Percentiles rank a stretch among this genome's conserved stretches.
Evolutionary conservation across 2,329 filamentous ascomycete genomes (phyloP).

Genomic region (Aspergillus versicolor): DNA sequence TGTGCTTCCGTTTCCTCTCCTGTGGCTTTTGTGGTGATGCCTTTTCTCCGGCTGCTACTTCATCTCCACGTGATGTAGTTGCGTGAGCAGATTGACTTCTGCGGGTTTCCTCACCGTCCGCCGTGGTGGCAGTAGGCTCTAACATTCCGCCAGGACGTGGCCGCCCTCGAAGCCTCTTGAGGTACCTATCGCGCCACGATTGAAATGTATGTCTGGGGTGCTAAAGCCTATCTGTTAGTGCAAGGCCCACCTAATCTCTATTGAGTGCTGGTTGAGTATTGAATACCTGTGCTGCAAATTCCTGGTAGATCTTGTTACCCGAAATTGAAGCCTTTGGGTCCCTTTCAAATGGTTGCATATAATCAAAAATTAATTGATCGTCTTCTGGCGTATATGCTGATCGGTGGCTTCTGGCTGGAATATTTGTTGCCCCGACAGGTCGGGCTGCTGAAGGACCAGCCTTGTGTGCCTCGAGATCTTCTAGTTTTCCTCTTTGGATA

Average conservation of each 20-base stretch:
- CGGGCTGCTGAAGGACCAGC: slow-evolving; percentile 48
- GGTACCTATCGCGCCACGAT: slow-evolving; percentile 50
- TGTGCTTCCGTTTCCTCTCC: slow-evolving; percentile 26
- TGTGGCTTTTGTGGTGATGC: not conserved
- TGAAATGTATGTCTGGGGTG: slow-evolving; percentile 48
- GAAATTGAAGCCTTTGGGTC: slow-evolving; percentile 29
- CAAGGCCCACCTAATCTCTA: not conserved
- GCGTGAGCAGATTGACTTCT: slow-evolving; percentile 10
- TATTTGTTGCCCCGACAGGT: slow-evolving; percentile 42
- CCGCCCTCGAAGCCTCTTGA: slow-evolving; percentile 39
- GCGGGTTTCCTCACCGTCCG: not conserved
- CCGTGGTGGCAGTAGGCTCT: not conserved
- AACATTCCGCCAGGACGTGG: slow-evolving; percentile 34
- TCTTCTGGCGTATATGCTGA: slow-evolving; percentile 42
- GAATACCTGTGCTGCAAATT: slow-evolving; percentile 40
- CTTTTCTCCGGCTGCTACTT: slow-evolving; percentile 5
- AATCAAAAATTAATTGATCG: slow-evolving; percentile 47
- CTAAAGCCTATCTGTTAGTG: slow-evolving; percentile 21
- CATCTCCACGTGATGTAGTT: not conserved
- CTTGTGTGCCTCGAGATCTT: slow-evolving; percentile 48
- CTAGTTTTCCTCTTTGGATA: slow-evolving; percentile 48
- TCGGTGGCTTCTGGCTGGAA: slow-evolving; percentile 34
- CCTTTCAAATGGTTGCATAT: slow-evolving; percentile 38
- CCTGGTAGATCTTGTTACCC: slow-evolving; percentile 48
- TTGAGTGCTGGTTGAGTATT: not conserved